Evolutionary conservation across 331 rosid species (phyloP), one percentile per base, ranked within the genome.

Genomic region (Pyracantha coccinea): DNA sequence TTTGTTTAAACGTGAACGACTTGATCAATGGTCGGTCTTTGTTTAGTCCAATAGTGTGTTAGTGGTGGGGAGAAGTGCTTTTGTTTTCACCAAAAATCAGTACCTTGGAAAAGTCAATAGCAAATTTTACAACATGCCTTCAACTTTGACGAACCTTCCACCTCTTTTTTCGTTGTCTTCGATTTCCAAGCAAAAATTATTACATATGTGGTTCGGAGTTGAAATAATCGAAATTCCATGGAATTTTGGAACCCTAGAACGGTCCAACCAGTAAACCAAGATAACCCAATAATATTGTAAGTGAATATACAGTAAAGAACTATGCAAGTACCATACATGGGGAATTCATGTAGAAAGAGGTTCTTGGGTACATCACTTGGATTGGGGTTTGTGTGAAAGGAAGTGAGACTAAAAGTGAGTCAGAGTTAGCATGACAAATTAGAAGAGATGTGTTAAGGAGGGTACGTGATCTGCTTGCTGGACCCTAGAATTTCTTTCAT

Each of bases 141-240:
- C 59, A 38, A 17, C 75, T 32, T 71, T 17, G 75, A 3, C 23
- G 76, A 72, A 58, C 38, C 68, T 72, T 28, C 76, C 67, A 10
- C 68, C 76, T 58, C 27, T 25, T 41, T 33, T 21, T 10, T 27
- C 12, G 21, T 17, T 20, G 1, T 33, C n/a, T 75, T 33, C 24
- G 38, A 35, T 35, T 66, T 17, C 45, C 32, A 35, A 55, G 33
- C 66, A 12, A 71, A 10, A 54, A 20, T 31, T 2, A 69, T 6
- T 57, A 31, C 32, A 32, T 23, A 12, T 23, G 38, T 9, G 55
- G 76, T 72, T 55, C 35, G 52, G 55, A 15, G 24, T 55, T 55
- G 35, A 32, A 21, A 33, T 5, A 31, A 38, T 29, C 33, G n/a
- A 29, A 33, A 32, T 14, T 33, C 54, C 32, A 20, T 21, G 17